phyloP scores from a whole-genome alignment of 106 monocot species.

The Phalaenopsis aphrodite region DNA sequence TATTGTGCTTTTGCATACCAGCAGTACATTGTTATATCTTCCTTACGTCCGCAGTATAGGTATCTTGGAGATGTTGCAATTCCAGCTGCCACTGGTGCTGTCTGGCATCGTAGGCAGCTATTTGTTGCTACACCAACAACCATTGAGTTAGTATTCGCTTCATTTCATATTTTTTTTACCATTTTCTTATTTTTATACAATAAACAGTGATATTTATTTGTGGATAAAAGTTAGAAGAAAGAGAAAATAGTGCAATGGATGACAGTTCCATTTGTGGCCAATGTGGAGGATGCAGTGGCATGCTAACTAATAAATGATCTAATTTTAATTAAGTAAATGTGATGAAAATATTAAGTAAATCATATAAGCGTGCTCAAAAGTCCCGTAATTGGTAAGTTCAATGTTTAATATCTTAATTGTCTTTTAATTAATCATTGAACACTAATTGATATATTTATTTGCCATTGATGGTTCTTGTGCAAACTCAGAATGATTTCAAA shows the following conservation, averaged over 20 bases:
- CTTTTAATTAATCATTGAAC: too few species aligned
- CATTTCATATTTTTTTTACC: not conserved
- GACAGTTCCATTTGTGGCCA: not conserved
- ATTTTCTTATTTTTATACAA: not conserved
- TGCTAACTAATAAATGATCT: too few species aligned
- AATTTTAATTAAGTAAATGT: too few species aligned
- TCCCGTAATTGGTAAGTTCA: too few species aligned
- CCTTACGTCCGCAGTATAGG: constrained; percentile 86
- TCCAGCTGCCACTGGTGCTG: constrained; percentile 88
- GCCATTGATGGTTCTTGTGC: too few species aligned
- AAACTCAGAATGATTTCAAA: too few species aligned
- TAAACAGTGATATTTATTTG: not conserved
- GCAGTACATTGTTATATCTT: constrained; percentile 92
- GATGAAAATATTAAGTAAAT: too few species aligned
- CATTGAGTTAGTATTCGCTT: constrained; percentile 65
- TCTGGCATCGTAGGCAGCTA: constrained; percentile 96
- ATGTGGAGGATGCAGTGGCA: not conserved
- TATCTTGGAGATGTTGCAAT: constrained; percentile 97
- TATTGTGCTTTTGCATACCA: constrained; percentile 98
- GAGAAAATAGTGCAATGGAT: not conserved
- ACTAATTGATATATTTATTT: too few species aligned
- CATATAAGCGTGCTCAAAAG: too few species aligned
- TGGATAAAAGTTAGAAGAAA: not conserved
- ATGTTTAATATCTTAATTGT: too few species aligned
- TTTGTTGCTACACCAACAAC: constrained; percentile 99